Evolutionary conservation across 2,329 filamentous ascomycete genomes (phyloP), one percentile per base, ranked within the genome.

Genomic region (Amauroascus verrucosus): DNA sequence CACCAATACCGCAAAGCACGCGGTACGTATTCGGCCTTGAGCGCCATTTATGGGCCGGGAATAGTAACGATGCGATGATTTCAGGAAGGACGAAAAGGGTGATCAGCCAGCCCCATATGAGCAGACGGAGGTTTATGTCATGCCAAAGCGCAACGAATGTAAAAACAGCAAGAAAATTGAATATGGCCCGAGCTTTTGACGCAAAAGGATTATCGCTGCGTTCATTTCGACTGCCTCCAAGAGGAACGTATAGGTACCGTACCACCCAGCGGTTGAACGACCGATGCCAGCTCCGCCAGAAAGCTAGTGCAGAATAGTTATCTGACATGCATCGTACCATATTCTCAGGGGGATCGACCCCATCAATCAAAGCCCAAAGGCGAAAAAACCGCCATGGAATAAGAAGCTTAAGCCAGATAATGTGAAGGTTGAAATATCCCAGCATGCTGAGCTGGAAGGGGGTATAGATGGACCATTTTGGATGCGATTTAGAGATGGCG

Each of bases 81-180:
- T 98, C 93, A 0, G 93, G 93, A 6, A 96, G 67, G 68, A 98
- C 88, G 70, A 98, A 98, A 22, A 97, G 72, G 0, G 94, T 90
- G 58, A 98, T 82, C 37, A 98, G 77, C 93, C 93, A 98, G 26
- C 93, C 91, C 93, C 93, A 98, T 68, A 95, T 85, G 30, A 98
- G 77, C 37, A 98, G 76, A 8, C 85, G 81, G 28, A 97, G 79
- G 70, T 95, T 85, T 64, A 98, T 95, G 63, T 98, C 93, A 70
- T 98, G 93, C 93, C 93, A 98, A 26, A 98, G 75, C 0, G 93
- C 94, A 22, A 98, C 93, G 63, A 98, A 98, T 0, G 89, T 96
- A 67, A 98, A 98, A 30, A 95, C 87, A 3, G 84, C 72, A 1
- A 94, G 74, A 66, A 88, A 93, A 54, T 91, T 96, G 49, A 81